These are phyloP conservation scores for Suillus subalutaceus DNA, from an alignment of 768 basidiomycete species.

Conservation along the genomic window DNA sequence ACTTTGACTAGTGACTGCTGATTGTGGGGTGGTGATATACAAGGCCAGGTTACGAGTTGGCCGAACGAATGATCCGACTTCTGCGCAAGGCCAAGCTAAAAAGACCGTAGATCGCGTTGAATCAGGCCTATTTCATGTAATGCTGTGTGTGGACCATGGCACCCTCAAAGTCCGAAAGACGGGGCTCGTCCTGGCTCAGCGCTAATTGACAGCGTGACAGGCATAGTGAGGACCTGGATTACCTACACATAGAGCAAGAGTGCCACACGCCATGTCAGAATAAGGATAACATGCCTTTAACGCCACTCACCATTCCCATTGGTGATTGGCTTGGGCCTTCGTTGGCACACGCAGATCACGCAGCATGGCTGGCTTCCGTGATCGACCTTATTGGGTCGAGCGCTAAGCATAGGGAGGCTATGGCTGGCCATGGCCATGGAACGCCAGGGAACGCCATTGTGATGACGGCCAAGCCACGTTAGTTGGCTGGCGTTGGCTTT, in stretches of 20 bases:
- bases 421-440: constrained; percentile 1
- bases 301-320: not conserved
- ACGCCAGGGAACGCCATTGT: not conserved
- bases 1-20: not conserved
- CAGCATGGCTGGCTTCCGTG: not conserved
- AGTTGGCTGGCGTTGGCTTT: constrained; percentile 1
- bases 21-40: not conserved
- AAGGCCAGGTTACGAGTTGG: not conserved
- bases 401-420: not conserved
- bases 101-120: not conserved
- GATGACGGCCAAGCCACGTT: not conserved
- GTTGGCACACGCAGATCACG: not conserved
- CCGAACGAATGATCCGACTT: not conserved
- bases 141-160: not conserved
- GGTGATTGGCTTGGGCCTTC: not conserved
- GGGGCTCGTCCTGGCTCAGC: not conserved
- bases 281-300: not conserved
- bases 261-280: not conserved
- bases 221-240: not conserved
- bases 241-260: not conserved
- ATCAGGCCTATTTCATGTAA: not conserved
- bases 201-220: not conserved
- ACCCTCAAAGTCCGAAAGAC: not conserved
- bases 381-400: not conserved
- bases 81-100: not conserved